These are phyloP conservation scores for Lactarius vividus DNA, from an alignment of 768 basidiomycete species.

Conservation along the genomic window DNA sequence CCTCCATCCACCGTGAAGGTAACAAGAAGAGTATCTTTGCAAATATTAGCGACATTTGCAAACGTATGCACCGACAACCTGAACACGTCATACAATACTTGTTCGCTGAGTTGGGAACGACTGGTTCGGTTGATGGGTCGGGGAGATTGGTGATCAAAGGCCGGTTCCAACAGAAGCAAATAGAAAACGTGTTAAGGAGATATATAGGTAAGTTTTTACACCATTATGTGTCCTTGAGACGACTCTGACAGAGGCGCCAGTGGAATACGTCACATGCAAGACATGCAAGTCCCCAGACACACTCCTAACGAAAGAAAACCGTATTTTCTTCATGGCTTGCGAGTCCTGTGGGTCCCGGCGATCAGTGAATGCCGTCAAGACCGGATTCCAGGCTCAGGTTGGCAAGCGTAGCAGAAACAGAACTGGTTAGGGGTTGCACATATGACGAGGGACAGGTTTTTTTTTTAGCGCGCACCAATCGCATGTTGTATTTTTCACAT, in stretches of 20 bases:
- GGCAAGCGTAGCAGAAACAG: slow-evolving; percentile 85
- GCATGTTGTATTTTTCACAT: slow-evolving; percentile 27
- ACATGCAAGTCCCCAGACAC: slow-evolving; percentile 99
- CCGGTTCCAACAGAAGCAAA: slow-evolving; percentile 96
- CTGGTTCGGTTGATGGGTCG: slow-evolving; percentile 89
- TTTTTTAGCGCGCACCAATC: slow-evolving; percentile 24
- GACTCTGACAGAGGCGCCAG: slow-evolving; percentile 39
- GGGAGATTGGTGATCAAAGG: slow-evolving; percentile 95
- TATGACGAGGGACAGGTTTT: slow-evolving; percentile 12
- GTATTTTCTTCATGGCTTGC: slow-evolving; percentile 97
- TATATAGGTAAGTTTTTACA: slow-evolving; percentile 77
- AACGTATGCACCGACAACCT: slow-evolving; percentile 95
- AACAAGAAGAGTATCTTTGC: slow-evolving; percentile 98
- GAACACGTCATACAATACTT: slow-evolving; percentile 98
- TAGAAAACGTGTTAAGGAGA: slow-evolving; percentile 92
- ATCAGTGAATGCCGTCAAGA: slow-evolving; percentile 96
- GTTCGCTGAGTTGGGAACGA: slow-evolving; percentile 98
- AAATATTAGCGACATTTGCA: slow-evolving; percentile 96
- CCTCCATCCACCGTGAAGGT: slow-evolving; percentile 90
- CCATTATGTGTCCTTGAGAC: slow-evolving; percentile 6
- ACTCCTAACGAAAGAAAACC: slow-evolving; percentile 93
- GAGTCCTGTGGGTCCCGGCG: slow-evolving; percentile 88
- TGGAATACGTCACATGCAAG: slow-evolving; percentile 99
- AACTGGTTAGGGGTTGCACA: slow-evolving; percentile 45
- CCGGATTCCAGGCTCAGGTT: slow-evolving; percentile 96